phyloP scores from a whole-genome alignment of 108 stramenopile genomes.

The Parmales sp. region DNA sequence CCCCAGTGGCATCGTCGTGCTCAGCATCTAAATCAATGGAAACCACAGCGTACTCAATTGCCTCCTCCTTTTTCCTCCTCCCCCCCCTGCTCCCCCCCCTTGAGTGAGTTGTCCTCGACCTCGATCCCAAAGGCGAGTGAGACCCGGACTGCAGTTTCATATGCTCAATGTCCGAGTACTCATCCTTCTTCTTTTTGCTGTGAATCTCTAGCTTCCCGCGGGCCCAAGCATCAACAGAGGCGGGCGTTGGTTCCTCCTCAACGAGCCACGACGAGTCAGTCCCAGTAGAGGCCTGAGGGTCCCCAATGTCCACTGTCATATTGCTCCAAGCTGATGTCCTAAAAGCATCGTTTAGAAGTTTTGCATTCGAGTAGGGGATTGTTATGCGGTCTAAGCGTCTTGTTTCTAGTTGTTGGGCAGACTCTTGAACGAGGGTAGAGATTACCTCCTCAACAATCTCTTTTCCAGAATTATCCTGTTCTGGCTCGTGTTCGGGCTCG shows the following conservation, averaged over 20 bases:
- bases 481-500: neutral
- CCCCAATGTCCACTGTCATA: neutral
- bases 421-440: neutral
- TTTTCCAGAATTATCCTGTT: neutral
- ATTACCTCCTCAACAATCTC: neutral
- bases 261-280: neutral
- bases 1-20: neutral
- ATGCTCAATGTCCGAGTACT: neutral
- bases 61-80: neutral
- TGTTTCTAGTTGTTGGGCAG: neutral
- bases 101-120: neutral
- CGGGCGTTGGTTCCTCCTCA: neutral
- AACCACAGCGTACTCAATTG: neutral
- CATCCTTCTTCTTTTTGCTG: neutral
- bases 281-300: neutral
- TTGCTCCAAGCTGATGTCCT: neutral
- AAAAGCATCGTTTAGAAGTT: neutral
- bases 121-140: neutral
- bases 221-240: neutral
- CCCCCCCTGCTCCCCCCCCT: constrained; percentile 4
- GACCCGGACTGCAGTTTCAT: neutral
- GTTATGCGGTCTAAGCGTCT: neutral
- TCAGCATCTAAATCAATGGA: neutral
- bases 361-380: neutral
- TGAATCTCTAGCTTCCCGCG: neutral